Base-by-base conservation (phyloP, 768 basidiomycete genomes). In the Sporobolomyces pararoseus region DNA sequence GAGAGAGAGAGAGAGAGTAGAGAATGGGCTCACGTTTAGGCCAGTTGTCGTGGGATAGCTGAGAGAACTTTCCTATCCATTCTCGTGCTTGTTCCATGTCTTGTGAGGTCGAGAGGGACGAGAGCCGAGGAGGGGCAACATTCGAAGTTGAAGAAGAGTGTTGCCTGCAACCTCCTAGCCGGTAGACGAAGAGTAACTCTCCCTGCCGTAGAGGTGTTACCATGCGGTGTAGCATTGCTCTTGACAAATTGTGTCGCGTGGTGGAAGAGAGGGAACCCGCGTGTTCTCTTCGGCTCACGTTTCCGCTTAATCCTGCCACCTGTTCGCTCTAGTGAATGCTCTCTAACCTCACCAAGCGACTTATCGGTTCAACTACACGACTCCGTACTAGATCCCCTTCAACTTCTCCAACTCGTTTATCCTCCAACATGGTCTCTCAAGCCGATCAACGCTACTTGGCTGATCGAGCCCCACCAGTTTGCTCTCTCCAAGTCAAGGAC, bases 391-490 rank as follows among this genome's bases (percentile, higher is more conserved):
- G 29, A 29, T n/a, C 50, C 4, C 17, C 47, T 29, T 35, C 62
- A 27, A 62, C 47, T 35, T 44, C 53, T 31, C 53, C 50, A 14
- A 65, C 53, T 6, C 16, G 31, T 13, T 23, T 54, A 27, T 52
- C 50, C 3, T 31, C 12, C 63, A 50, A 25, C 29, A 65, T 57
- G 55, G n/a, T 49, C 13, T 29, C 55, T 19, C 39, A 39, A 10
- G 6, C 35, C 25, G 34, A 59, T n/a, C 4, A 31, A 4, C 85
- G 85, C 50, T 91, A 88, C 79, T 80, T 89, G 50, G 88, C 90
- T 42, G 90, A 93, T 81, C 82, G 82, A n/a, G 79, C 82, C 17
- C 84, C 89, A n/a, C 91, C 90, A 21, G 80, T 90, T 63, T 90
- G 89, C 78, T 82, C 85, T 64, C 81, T 93, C 61, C 83, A 88